These are phyloP conservation scores for Colletotrichum chlorophyti DNA, from an alignment of 2,329 filamentous ascomycete genomes.

Conservation along the genomic window DNA sequence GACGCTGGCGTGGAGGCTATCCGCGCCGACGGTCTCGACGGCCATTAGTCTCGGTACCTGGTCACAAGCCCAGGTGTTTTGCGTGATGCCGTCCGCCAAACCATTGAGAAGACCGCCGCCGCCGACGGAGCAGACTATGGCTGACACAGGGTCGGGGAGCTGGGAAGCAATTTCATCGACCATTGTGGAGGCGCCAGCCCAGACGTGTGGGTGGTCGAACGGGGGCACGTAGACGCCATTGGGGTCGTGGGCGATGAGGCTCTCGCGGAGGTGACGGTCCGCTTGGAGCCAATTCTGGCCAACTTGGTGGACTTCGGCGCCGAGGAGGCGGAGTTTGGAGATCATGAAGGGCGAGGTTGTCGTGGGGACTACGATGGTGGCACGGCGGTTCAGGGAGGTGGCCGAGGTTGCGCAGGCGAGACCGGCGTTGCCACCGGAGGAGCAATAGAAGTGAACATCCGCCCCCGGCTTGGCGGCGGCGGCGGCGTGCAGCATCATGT, in stretches of 20 bases:
- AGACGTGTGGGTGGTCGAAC: conserved; percentile 73
- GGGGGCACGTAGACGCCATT: conserved; percentile 70
- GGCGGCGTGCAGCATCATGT: conserved; percentile 65
- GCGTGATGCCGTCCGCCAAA: conserved; percentile 72
- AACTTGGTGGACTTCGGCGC: conserved; percentile 71
- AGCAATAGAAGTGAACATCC: conserved; percentile 76
- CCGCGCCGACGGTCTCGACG: conserved; percentile 78
- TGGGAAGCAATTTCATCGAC: conserved; percentile 57
- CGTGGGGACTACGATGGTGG: conserved; percentile 77
- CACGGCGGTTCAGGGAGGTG: conserved; percentile 65
- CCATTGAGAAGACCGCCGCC: conserved; percentile 84
- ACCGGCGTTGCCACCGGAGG: conserved; percentile 84
- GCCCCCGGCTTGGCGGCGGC: conserved; percentile 38
- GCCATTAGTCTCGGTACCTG: conserved; percentile 65
- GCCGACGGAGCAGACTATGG: conserved; percentile 78
- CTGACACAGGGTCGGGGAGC: conserved; percentile 55
- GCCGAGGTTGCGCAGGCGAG: conserved; percentile 82
- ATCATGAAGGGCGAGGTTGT: conserved; percentile 74
- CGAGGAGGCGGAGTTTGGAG: conserved; percentile 71
- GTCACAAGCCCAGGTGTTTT: conserved; percentile 39
- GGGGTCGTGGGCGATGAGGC: conserved; percentile 59
- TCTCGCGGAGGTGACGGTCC: conserved; percentile 68
- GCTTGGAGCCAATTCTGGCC: conserved; percentile 75
- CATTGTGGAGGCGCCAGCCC: conserved; percentile 69
- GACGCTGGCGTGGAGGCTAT: conserved; percentile 71